Conservation (phyloP, 2,329 filamentous ascomycete species). For the Aureobasidium sp. region DNA sequence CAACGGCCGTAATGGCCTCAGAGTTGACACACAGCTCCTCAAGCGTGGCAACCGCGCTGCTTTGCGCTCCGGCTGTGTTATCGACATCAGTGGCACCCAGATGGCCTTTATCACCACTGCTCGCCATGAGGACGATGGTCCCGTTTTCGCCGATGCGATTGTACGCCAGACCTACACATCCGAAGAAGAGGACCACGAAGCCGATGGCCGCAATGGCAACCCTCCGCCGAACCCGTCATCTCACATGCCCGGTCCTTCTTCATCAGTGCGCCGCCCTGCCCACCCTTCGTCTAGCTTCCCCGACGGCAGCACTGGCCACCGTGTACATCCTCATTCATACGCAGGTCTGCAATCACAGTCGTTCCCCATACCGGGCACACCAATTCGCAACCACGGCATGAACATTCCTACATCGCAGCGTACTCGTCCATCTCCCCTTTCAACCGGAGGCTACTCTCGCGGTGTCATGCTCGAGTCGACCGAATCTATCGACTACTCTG, state of each 20-base stretch:
- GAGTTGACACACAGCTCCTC: slow-evolving; percentile 65
- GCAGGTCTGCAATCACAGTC: slow-evolving; percentile 24
- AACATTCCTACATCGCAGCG: slow-evolving; percentile 17
- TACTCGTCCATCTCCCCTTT: slow-evolving; percentile 37
- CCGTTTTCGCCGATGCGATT: slow-evolving; percentile 42
- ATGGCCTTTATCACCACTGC: slow-evolving; percentile 98
- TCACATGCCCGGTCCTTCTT: slow-evolving; percentile 7
- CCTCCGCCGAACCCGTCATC: slow-evolving; percentile 11
- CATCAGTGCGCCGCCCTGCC: slow-evolving; percentile 10
- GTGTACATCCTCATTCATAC: slow-evolving; percentile 29
- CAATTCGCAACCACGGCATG: slow-evolving; percentile 21
- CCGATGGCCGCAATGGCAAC: slow-evolving; percentile 15
- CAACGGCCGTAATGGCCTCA: slow-evolving; percentile 85
- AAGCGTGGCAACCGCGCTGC: slow-evolving; percentile 57
- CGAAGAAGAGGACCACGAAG: slow-evolving; percentile 30
- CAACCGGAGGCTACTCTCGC: slow-evolving; percentile 32
- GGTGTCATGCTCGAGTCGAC: slow-evolving; percentile 44
- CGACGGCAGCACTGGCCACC: slow-evolving; percentile 16
- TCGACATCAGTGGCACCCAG: slow-evolving; percentile 86
- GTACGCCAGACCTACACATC: slow-evolving; percentile 32
- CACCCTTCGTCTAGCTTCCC: slow-evolving; percentile 15
- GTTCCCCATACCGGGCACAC: slow-evolving; percentile 27
- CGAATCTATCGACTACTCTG: slow-evolving; percentile 63
- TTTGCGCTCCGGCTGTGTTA: slow-evolving; percentile 77
- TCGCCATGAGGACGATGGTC: slow-evolving; percentile 62